These are phyloP conservation scores for Epichloe glyceriae DNA, from an alignment of 2,329 filamentous ascomycete genomes.

Conservation along the genomic window DNA sequence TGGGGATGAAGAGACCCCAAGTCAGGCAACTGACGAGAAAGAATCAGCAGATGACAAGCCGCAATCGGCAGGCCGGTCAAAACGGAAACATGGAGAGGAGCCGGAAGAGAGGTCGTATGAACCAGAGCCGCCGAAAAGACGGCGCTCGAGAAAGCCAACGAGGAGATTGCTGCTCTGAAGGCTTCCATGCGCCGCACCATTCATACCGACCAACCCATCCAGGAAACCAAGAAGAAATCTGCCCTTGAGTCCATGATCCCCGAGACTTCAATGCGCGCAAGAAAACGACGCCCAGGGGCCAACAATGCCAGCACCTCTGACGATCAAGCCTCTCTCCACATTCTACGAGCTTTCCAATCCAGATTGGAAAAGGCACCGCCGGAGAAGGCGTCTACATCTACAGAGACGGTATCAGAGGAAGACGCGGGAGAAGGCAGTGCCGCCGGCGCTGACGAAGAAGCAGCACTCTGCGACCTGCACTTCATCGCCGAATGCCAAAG, in stretches of 20 bases:
- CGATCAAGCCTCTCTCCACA: constrained; percentile 52
- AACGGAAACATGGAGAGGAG: constrained; percentile 5
- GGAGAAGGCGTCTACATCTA: constrained; percentile 22
- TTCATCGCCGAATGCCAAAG: constrained; percentile 95
- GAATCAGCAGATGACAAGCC: neutral
- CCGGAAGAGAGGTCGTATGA: constrained; percentile 13
- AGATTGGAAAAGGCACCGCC: constrained; percentile 50
- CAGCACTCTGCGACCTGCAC: constrained; percentile 76
- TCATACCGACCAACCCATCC: constrained; percentile 30
- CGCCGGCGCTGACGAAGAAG: constrained; percentile 46
- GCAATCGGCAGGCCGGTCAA: neutral
- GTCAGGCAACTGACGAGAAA: neutral
- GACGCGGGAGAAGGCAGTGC: constrained; percentile 12
- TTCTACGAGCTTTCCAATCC: constrained; percentile 68
- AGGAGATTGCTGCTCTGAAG: constrained; percentile 69
- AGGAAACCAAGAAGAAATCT: constrained; percentile 47
- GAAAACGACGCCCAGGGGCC: constrained; percentile 53
- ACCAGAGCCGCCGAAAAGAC: constrained; percentile 28
- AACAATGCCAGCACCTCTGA: constrained; percentile 37
- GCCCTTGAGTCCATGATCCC: constrained; percentile 65
- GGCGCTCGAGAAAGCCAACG: constrained; percentile 57
- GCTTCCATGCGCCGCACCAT: constrained; percentile 64
- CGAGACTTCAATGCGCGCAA: constrained; percentile 52
- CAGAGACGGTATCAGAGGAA: constrained; percentile 26
- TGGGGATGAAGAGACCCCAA: constrained; percentile 7